Conservation (phyloP, 164 flowering plant genomes). For the Umbellularia californica region DNA sequence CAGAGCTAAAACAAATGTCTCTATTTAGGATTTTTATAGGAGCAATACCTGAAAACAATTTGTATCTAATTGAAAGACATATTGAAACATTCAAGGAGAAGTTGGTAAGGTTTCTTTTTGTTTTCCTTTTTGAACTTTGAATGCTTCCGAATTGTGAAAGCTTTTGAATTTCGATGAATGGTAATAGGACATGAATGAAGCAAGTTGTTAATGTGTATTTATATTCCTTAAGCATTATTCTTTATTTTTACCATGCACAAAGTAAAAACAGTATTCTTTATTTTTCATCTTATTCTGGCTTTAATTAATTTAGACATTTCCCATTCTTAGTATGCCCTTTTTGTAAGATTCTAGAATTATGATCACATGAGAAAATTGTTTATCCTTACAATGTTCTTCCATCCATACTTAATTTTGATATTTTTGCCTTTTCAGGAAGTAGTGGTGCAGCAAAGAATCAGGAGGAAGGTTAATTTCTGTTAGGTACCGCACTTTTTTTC, state of each 20-base stretch:
- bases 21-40: too few species aligned
- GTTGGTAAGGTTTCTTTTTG: too few species aligned
- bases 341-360: not conserved
- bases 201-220: too few species aligned
- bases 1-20: too few species aligned
- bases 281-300: not conserved
- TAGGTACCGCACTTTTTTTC: not conserved
- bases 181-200: too few species aligned
- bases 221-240: not conserved
- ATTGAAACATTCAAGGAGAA: too few species aligned
- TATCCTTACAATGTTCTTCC: not conserved
- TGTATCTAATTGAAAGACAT: too few species aligned
- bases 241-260: not conserved
- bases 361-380: not conserved
- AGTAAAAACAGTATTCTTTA: not conserved
- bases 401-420: not conserved
- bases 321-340: not conserved
- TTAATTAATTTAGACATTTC: not conserved
- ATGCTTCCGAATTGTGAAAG: too few species aligned
- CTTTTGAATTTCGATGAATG: too few species aligned
- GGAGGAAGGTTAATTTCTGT: slow-evolving; percentile 7
- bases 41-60: too few species aligned
- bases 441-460: slow-evolving; percentile 19
- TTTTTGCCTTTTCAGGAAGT: slow-evolving; percentile 20
- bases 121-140: too few species aligned